Evolutionary conservation across 306 rosid species (phyloP), one percentile per base, ranked within the genome.

Genomic region (Fagus sylvatica): DNA sequence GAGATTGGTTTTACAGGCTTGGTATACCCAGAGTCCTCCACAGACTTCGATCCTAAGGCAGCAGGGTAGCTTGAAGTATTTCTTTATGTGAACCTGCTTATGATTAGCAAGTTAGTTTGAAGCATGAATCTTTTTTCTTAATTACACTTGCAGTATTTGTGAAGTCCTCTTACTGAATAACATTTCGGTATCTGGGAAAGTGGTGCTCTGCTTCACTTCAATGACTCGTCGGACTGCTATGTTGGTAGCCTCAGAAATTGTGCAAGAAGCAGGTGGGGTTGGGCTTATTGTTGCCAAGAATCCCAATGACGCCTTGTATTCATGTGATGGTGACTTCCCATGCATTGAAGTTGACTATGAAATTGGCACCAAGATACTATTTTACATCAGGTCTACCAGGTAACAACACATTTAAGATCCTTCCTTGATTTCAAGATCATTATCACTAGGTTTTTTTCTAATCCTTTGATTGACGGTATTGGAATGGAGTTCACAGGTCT

Each of bases 311-410:
- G 8, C 69, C 49, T 55, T 55, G 46, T 4, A 60, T 19, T 30
- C 76, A 16, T 83, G 87, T 71, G 69, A 11, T 16, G 79, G 39
- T 54, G 77, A 74, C 40, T 80, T 83, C 41, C 87, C 87, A 32
- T 80, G 85, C 39, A 79, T 78, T 67, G 79, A 83, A 67, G 83
- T 86, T 30, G 80, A 75, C 85, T 74, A 74, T 19, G 87, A 86
- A 59, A 69, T 73, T 6, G 89, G 87, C 74, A 83, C 82, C 69
- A 60, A 73, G 56, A 80, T 86, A 57, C 81, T 83, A 41, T 57
- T 65, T 74, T 83, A 86, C 71, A 71, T 80, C 37, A 83, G 87
- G 64, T 83, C 89, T 41, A 83, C 87, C 39, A 80, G 79, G 89
- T 82, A 82, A 39, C 34, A 48, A 17, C 56, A 5, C 9, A 59